Base-by-base conservation (phyloP, 106 monocot species). In the Dactylorhiza incarnata region DNA sequence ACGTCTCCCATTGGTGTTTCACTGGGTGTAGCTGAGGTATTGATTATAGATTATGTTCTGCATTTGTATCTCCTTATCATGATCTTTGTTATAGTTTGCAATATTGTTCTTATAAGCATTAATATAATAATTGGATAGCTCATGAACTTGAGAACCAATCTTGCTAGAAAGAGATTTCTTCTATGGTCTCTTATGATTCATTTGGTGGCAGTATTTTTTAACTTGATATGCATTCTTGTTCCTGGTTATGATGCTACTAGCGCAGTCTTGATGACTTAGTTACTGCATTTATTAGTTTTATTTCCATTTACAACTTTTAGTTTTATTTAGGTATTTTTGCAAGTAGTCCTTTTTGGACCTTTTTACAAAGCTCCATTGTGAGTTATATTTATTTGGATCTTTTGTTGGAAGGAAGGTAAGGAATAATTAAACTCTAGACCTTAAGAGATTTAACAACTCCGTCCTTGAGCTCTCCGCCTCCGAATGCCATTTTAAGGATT, bases 21-120 rank as follows among this genome's bases (percentile, higher is more conserved):
- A n/a, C 55, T 99, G 71, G 81, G 83, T 23, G 87, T 78, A 23
- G 45, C 52, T 72, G 76, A 96, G 91, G 96, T 94, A 88, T 73
- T 51, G 25, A 72, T 50, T 71, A 22, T 50, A 44, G 49, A 43
- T 62, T 62, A 62, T 45, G 68, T 8, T 44, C 20, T 68, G 10
- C 37, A 68, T 43, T 68, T 69, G 17, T n/a, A 1, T 46, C n/a
- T n/a, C 7, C 23, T 46, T 69, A 7, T 46, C 2, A 3, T 17
- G 13, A 46, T 46, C 3, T 69, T 69, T 7, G 24, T 23, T 49
- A 49, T 54, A 43, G 5, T 68, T 19, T 4, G 56, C 49, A 71
- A 8, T 61, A 74, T 19, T 48, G 17, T 53, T 73, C 43, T 5
- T 61, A 65, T 19, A 29, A 65, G 2, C 2, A 25, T 65, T 29